A percentile compares a stretch with the other conserved stretches of the same genome.
Conservation (phyloP, 305 asterid genomes). For the Solanum hybrid region DNA sequence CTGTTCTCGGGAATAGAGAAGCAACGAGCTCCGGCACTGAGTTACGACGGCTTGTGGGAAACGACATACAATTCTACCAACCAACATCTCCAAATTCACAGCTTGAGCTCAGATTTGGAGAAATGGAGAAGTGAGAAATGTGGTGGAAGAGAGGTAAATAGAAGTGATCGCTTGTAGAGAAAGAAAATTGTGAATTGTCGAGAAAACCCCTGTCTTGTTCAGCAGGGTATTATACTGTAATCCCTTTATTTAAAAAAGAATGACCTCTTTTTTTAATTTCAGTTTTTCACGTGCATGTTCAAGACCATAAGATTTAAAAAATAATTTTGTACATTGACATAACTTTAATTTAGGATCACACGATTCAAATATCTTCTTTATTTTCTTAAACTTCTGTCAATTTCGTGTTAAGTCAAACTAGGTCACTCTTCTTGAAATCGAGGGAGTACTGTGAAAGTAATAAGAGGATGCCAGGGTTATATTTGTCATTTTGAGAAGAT, state of each 20-base stretch:
- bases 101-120: not conserved
- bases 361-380: too few species aligned
- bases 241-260: too few species aligned
- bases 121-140: not conserved
- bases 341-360: not conserved
- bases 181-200: not conserved
- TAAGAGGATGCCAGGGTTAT: not conserved
- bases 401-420: too few species aligned
- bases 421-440: accelerated
- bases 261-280: too few species aligned
- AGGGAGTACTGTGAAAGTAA: too few species aligned
- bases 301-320: accelerated
- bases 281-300: accelerated
- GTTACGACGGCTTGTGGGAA: constrained; percentile 30
- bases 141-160: not conserved
- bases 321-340: accelerated
- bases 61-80: constrained; percentile 40
- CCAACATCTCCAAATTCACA: constrained; percentile 30
- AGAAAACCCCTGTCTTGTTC: not conserved
- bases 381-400: accelerated
- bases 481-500: not conserved
- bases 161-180: not conserved
- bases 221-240: too few species aligned
- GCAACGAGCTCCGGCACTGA: constrained; percentile 38
- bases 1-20: constrained; percentile 19